phyloP scores from a whole-genome alignment of 805 yeast species.

The Metschnikowia lochheadii region DNA sequence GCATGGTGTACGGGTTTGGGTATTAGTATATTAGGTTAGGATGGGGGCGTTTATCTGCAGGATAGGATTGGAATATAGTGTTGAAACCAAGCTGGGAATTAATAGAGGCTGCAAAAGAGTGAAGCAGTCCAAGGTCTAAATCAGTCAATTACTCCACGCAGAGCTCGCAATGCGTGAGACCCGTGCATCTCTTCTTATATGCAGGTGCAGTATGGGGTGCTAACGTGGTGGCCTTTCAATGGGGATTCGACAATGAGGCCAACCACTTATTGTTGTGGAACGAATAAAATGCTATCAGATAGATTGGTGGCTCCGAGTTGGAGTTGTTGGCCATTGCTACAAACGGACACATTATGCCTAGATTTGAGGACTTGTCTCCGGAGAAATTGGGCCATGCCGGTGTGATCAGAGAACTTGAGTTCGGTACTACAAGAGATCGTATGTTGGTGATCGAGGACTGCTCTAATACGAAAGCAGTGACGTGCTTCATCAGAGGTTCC shows the following conservation, averaged over 20 bases:
- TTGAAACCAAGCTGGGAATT: no score
- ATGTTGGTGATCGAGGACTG: conserved; percentile 94
- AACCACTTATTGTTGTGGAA: conserved; percentile 86
- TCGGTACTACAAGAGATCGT: conserved; percentile 94
- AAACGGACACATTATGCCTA: conserved; percentile 92
- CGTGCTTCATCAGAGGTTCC: conserved; percentile 91
- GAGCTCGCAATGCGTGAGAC: no score
- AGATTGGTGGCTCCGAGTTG: conserved; percentile 98
- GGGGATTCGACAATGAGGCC: conserved; percentile 99
- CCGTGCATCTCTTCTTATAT: no score
- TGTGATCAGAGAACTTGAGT: conserved; percentile 76
- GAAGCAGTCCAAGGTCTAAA: no score
- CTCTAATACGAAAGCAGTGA: conserved; percentile 81
- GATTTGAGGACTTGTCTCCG: conserved; percentile 84
- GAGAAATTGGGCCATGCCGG: conserved; percentile 90
- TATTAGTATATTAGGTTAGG: not conserved
- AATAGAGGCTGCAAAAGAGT: no score
- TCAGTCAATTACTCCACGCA: no score
- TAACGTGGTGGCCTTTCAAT: conserved; percentile 93
- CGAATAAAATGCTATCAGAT: conserved; percentile 90
- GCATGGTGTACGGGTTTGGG: not conserved
- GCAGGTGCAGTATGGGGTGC: conserved; percentile 67
- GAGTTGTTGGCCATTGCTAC: conserved; percentile 97
- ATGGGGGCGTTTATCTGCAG: not conserved
- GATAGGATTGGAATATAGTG: no score